These are phyloP conservation scores for Pseudozyma tsukubaensis DNA, from an alignment of 1,284 basidiomycete genomes.

Conservation along the genomic window DNA sequence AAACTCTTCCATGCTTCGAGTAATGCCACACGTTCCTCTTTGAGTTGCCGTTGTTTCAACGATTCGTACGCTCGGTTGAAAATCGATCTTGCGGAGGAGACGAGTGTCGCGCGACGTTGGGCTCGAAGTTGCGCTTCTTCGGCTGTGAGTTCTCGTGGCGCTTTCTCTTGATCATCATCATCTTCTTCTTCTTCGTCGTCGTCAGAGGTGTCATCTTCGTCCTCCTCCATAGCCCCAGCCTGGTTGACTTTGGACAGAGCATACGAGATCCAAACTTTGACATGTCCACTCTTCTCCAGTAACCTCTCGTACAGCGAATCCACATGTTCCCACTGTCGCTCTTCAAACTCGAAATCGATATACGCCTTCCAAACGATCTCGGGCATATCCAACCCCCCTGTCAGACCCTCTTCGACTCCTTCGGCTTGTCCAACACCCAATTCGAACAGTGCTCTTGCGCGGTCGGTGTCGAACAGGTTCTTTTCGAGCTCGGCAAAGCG, in stretches of 20 bases:
- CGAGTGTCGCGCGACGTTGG: conserved; percentile 75
- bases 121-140: conserved; percentile 38
- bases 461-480: conserved; percentile 88
- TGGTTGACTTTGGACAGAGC: conserved; percentile 70
- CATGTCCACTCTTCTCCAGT: conserved; percentile 86
- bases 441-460: conserved; percentile 94
- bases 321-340: conserved; percentile 87
- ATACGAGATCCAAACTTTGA: conserved; percentile 75
- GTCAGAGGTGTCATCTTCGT: conserved; percentile 74
- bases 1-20: conserved; percentile 93
- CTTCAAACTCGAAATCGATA: conserved; percentile 95
- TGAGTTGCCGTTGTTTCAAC: conserved; percentile 81
- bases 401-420: conserved; percentile 30
- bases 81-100: conserved; percentile 78
- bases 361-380: conserved; percentile 87
- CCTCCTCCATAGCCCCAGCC: conserved; percentile 78
- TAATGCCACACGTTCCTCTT: conserved; percentile 90
- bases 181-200: conserved; percentile 75
- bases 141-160: conserved; percentile 41
- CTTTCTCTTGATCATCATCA: conserved; percentile 69
- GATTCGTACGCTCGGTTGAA: conserved; percentile 88
- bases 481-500: conserved; percentile 95
- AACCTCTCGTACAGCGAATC: conserved; percentile 91
- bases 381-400: conserved; percentile 89
- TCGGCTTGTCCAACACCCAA: conserved; percentile 83